Base-by-base conservation (phyloP, 768 basidiomycete species). In the Crepidotus variabilis region DNA sequence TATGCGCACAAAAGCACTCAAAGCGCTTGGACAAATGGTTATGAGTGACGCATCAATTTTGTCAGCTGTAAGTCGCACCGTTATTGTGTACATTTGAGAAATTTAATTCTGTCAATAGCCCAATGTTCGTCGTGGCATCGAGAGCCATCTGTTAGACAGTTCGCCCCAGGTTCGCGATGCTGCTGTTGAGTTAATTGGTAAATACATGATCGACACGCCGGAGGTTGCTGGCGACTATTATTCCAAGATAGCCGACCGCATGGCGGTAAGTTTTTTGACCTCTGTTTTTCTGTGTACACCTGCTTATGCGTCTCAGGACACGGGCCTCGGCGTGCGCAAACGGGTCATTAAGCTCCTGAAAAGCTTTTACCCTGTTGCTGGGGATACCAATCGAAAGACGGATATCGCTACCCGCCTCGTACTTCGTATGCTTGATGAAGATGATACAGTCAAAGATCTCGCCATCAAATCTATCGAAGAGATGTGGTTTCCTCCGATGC, bases 91-190 rank as follows among this genome's bases (percentile, higher is more conserved):
- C 10, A 35, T 47, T 56, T 39, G 14, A 48, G 13, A 57, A 39
- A 11, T 23, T 45, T 47, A 21, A 55, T 50, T 51, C 24, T 34
- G 3, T 56, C 18, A 23, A 3, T 59, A 94, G 90, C 65, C 80
- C 2, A 89, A 85, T 60, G 93, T 98, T 35, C 86, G 92, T 33
- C 79, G 82, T 48, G 86, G 91, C 1, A 92, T 99, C 60, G 94
- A 98, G 70, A 86, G 84, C 34, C 92, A 97, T 65, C 80, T 99
- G 13, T 76, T 90, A 1, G 97, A 99, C 63, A 88, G 82, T 60
- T 98, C 97, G 0, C 88, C 97, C 0, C 90, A 91, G 16, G 97
- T 99, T 6, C 90, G 97, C 10, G 97, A 99, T 67, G 94, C 94
- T 4, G 94, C 96, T 5, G 92, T 99, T 13, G 97, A 98, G 66